Evolutionary conservation across 352 stramenopile genomes (phyloP).

Genomic region (Phytophthora melonis): DNA sequence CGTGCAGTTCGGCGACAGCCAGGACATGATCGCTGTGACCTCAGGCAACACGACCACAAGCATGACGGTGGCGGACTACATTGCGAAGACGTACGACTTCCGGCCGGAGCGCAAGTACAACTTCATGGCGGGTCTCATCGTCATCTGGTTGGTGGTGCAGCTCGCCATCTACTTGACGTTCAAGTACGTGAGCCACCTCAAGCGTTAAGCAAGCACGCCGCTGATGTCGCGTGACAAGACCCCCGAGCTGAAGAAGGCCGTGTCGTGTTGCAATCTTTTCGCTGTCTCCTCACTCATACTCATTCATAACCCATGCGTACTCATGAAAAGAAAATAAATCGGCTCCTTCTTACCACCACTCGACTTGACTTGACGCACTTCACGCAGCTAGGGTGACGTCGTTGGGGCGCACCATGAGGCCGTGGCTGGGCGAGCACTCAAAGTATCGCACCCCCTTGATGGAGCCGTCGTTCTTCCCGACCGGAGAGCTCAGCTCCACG

Average conservation of each 20-base stretch:
- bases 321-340: neutral
- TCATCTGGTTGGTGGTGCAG: neutral
- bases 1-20: neutral
- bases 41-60: neutral
- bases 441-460: slow-evolving; percentile 81
- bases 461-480: slow-evolving; percentile 80
- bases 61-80: neutral
- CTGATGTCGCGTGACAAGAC: neutral
- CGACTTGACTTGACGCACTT: neutral
- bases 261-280: slow-evolving; percentile 1
- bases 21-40: neutral
- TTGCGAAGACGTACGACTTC: neutral
- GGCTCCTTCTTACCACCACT: neutral
- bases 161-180: slow-evolving; percentile 68
- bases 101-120: too few relatives aligned
- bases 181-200: slow-evolving; percentile 30
- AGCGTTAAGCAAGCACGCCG: slow-evolving; percentile 23
- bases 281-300: neutral
- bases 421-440: slow-evolving; percentile 55
- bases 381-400: slow-evolving; percentile 42
- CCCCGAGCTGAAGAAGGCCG: neutral
- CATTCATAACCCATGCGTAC: slow-evolving; percentile 26
- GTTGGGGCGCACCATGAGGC: slow-evolving; percentile 75
- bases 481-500: slow-evolving; percentile 59
- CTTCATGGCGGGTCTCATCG: neutral